phyloP scores from a whole-genome alignment of 768 basidiomycete genomes.

The Lactarius deliciosus region DNA sequence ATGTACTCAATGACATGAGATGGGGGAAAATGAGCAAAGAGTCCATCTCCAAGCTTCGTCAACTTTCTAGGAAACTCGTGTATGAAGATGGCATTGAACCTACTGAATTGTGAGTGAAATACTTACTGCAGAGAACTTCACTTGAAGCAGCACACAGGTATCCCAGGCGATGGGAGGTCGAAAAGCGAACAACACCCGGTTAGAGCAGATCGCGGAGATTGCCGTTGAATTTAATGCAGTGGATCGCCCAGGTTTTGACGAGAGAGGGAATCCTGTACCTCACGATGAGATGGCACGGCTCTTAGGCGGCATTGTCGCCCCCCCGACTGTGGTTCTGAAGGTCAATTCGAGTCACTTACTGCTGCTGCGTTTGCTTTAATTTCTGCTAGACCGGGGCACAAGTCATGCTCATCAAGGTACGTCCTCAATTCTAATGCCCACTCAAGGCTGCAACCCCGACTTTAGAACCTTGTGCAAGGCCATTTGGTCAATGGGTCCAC shows the following conservation, averaged over 20 bases:
- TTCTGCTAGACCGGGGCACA: slow-evolving; percentile 66
- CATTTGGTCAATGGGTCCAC: slow-evolving; percentile 68
- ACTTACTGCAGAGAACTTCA: background rate
- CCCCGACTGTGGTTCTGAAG: slow-evolving; percentile 41
- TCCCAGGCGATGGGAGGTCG: slow-evolving; percentile 69
- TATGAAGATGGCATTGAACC: slow-evolving; percentile 78
- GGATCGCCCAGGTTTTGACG: slow-evolving; percentile 48
- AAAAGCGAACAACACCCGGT: slow-evolving; percentile 60
- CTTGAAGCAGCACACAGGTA: slow-evolving; percentile 45
- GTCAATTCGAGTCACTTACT: slow-evolving; percentile 34
- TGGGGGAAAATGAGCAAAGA: slow-evolving; percentile 58
- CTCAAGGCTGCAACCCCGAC: slow-evolving; percentile 1
- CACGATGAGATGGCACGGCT: slow-evolving; percentile 43
- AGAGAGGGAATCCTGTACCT: slow-evolving; percentile 39
- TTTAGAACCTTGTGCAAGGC: slow-evolving; percentile 67
- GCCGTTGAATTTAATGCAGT: slow-evolving; percentile 43
- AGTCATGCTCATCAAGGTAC: slow-evolving; percentile 78
- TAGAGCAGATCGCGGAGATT: slow-evolving; percentile 44
- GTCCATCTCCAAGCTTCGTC: slow-evolving; percentile 50
- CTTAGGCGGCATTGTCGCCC: slow-evolving; percentile 59
- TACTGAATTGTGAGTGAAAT: slow-evolving; percentile 64
- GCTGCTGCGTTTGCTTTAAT: background rate
- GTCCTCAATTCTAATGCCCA: background rate
- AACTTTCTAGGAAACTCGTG: slow-evolving; percentile 52
- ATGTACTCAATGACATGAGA: slow-evolving; percentile 88